phyloP scores from a whole-genome alignment of 2,329 filamentous ascomycete species.

The Plenodomus tracheiphilus region DNA sequence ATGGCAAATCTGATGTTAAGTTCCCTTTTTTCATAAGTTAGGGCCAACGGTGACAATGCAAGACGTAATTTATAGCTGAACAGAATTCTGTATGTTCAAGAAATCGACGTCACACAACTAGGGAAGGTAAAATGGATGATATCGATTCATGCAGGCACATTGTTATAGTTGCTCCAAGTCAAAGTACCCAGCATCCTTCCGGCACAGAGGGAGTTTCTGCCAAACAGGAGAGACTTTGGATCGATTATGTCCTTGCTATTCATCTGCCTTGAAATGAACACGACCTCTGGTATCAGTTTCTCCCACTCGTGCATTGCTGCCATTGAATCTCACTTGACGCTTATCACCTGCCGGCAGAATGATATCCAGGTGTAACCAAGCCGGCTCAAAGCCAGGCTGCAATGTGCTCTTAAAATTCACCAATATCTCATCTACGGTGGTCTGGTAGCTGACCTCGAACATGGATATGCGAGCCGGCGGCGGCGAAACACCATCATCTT shows the following conservation, averaged over 20 bases:
- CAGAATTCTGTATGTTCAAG: no score
- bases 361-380: constrained; percentile 55
- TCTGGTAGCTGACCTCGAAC: constrained; percentile 29
- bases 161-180: no score
- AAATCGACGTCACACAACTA: no score
- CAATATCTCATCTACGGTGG: constrained; percentile 49
- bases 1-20: no score
- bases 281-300: background rate
- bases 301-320: background rate
- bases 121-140: no score
- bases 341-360: constrained; percentile 57
- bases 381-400: constrained; percentile 50
- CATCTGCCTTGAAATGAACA: background rate
- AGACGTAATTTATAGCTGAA: no score
- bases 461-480: constrained; percentile 33
- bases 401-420: constrained; percentile 49
- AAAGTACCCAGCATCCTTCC: no score
- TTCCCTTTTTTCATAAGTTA: no score
- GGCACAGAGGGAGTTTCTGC: no score
- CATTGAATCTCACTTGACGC: constrained; percentile 38
- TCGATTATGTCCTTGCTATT: background rate
- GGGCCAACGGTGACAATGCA: no score
- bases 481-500: constrained; percentile 61
- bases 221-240: background rate
- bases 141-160: no score